Conservation (phyloP, 1,284 basidiomycete species). For the Phenoliferia sp. region DNA sequence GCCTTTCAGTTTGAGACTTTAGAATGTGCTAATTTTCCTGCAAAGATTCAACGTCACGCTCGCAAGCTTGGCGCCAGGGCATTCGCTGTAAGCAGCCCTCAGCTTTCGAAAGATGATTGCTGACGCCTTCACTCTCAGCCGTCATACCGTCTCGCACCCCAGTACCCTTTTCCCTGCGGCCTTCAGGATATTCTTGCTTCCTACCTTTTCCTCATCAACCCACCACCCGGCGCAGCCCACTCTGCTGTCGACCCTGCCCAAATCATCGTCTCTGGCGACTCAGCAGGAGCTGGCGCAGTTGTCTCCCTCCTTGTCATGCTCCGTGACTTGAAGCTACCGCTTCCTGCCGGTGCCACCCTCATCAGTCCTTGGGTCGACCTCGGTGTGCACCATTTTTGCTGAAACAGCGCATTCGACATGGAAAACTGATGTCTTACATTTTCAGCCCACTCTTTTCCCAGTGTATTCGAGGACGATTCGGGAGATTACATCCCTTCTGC, state of each 20-base stretch:
- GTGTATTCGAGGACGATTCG: conserved; percentile 64
- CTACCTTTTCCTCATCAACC: conserved; percentile 63
- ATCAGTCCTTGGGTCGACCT: conserved; percentile 74
- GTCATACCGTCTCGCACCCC: conserved; percentile 53
- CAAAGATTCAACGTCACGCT: conserved; percentile 44
- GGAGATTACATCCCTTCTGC: conserved; percentile 28
- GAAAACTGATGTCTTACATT: conserved; percentile 46
- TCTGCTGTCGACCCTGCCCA: conserved; percentile 76
- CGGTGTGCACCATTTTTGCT: too few species aligned
- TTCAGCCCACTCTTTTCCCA: conserved; percentile 78
- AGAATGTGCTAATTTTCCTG: too few species aligned
- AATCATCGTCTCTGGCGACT: conserved; percentile 78
- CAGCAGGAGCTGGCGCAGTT: conserved; percentile 84
- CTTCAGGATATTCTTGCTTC: conserved; percentile 57
- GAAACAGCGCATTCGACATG: not conserved
- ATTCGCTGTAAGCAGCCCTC: conserved; percentile 33
- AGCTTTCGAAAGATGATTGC: not conserved
- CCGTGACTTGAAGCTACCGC: conserved; percentile 70
- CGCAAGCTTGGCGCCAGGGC: conserved; percentile 46
- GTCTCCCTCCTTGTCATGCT: conserved; percentile 80
- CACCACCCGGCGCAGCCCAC: conserved; percentile 66
- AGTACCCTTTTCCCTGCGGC: conserved; percentile 95
- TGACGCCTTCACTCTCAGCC: not conserved
- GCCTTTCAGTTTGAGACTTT: too few species aligned
- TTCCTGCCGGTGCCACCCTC: conserved; percentile 61